These are phyloP conservation scores for Cryptosporidium baileyi DNA, from an alignment of 169 alveolate genomes.

Conservation along the genomic window DNA sequence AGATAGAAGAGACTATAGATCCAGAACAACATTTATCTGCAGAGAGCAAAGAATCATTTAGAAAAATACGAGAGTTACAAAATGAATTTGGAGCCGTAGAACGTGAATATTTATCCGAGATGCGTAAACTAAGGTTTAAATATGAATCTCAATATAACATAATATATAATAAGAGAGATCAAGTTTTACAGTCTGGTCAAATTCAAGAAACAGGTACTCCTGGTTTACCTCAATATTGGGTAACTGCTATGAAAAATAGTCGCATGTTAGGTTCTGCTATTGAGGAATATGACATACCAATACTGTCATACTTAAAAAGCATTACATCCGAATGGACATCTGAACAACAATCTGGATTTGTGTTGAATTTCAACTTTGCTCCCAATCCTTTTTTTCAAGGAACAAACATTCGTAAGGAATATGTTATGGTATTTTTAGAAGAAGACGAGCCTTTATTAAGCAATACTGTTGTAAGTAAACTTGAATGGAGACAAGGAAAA, in stretches of 20 bases:
- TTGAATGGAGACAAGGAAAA: slow-evolving; percentile 58
- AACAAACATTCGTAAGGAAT: slow-evolving; percentile 66
- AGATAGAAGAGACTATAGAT: neutral
- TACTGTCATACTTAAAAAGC: slow-evolving; percentile 60
- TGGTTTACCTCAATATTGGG: slow-evolving; percentile 73
- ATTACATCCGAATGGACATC: slow-evolving; percentile 73
- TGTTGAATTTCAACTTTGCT: slow-evolving; percentile 68
- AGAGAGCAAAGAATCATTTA: slow-evolving; percentile 24
- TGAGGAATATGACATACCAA: slow-evolving; percentile 73
- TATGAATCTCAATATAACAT: slow-evolving; percentile 37
- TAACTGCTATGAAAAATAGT: slow-evolving; percentile 70
- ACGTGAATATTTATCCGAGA: slow-evolving; percentile 38
- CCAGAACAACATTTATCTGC: slow-evolving; percentile 39
- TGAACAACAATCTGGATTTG: slow-evolving; percentile 72
- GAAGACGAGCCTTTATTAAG: slow-evolving; percentile 70
- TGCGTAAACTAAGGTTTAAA: slow-evolving; percentile 45
- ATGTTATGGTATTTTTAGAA: slow-evolving; percentile 35
- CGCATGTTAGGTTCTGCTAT: slow-evolving; percentile 70
- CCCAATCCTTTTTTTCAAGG: slow-evolving; percentile 73
- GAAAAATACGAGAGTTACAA: slow-evolving; percentile 25
- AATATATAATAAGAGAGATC: slow-evolving; percentile 20
- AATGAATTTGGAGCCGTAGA: slow-evolving; percentile 24
- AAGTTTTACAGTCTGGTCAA: slow-evolving; percentile 4
- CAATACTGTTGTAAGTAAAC: slow-evolving; percentile 29
- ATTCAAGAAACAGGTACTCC: slow-evolving; percentile 61